Evolutionary conservation across 192 early-diverging fungal species (phyloP).

Genomic region (Haplosporangium gracile): DNA sequence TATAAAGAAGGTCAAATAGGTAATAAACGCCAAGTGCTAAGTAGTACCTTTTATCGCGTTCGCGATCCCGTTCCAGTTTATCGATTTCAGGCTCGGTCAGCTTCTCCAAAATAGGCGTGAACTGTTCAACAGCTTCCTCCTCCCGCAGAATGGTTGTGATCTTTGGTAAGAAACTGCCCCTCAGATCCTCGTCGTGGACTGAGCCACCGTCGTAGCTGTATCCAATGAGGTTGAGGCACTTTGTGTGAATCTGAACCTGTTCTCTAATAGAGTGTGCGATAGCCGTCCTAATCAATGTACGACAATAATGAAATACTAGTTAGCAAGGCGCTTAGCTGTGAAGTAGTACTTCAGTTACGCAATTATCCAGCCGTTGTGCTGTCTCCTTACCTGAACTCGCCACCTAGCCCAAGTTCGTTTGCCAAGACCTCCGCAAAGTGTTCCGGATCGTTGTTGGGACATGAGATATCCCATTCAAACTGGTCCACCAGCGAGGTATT

Average conservation of each 20-base stretch:
- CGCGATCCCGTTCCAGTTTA: constrained; percentile 86
- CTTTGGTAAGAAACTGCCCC: constrained; percentile 76
- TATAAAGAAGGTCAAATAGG: constrained; percentile 1
- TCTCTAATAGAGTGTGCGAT: constrained; percentile 95
- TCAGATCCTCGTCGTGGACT: constrained; percentile 86
- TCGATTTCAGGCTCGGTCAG: constrained; percentile 80
- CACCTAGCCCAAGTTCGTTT: constrained; percentile 80
- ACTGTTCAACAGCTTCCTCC: constrained; percentile 60
- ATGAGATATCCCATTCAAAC: constrained; percentile 94
- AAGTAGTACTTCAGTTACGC: neutral
- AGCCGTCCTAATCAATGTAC: constrained; percentile 71
- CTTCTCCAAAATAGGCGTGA: constrained; percentile 76
- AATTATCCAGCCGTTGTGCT: neutral
- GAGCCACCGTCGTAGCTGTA: constrained; percentile 81
- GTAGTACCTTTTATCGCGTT: constrained; percentile 76
- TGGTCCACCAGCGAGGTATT: constrained; percentile 89
- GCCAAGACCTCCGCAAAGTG: constrained; percentile 86
- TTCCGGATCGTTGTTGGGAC: constrained; percentile 85
- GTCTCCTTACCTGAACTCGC: constrained; percentile 83
- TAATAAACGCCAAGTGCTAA: neutral
- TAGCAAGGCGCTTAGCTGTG: neutral
- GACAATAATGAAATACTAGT: neutral
- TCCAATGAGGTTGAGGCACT: constrained; percentile 86
- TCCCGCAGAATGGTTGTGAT: constrained; percentile 66
- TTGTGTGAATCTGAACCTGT: constrained; percentile 88